phyloP scores from a whole-genome alignment of 2,329 filamentous ascomycete genomes.

The Colletotrichum sp. region DNA sequence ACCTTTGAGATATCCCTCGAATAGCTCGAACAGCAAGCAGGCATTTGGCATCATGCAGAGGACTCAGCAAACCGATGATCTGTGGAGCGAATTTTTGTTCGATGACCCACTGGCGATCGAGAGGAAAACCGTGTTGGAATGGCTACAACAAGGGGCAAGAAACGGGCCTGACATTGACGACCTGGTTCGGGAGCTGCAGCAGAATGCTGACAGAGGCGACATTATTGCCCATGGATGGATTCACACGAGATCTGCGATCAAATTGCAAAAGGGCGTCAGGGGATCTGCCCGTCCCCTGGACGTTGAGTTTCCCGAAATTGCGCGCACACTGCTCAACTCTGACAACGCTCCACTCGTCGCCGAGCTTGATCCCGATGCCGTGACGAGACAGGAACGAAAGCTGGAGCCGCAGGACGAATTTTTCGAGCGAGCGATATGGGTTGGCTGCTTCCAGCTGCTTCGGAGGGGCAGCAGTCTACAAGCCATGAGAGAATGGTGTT shows the following conservation, averaged over 20 bases:
- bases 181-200: constrained; percentile 77
- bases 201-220: constrained; percentile 78
- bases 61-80: not conserved
- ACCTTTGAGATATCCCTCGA: constrained; percentile 65
- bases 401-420: constrained; percentile 85
- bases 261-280: constrained; percentile 81
- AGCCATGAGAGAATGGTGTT: constrained; percentile 84
- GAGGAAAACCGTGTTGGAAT: constrained; percentile 80
- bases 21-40: not conserved
- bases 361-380: constrained; percentile 89
- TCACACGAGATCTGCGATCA: constrained; percentile 88
- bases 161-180: constrained; percentile 75
- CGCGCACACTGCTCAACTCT: constrained; percentile 60
- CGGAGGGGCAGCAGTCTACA: constrained; percentile 78
- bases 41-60: not conserved
- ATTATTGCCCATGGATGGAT: constrained; percentile 90
- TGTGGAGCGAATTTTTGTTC: constrained; percentile 68
- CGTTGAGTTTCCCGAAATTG: constrained; percentile 61
- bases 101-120: constrained; percentile 77
- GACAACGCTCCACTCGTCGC: constrained; percentile 75
- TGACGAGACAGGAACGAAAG: constrained; percentile 76
- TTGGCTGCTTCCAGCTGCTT: constrained; percentile 92
- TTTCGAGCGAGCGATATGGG: constrained; percentile 90
- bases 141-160: constrained; percentile 81
- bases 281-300: constrained; percentile 49